Conservation (phyloP, 2,329 filamentous ascomycete species). For the Aspergillus caelatus region DNA sequence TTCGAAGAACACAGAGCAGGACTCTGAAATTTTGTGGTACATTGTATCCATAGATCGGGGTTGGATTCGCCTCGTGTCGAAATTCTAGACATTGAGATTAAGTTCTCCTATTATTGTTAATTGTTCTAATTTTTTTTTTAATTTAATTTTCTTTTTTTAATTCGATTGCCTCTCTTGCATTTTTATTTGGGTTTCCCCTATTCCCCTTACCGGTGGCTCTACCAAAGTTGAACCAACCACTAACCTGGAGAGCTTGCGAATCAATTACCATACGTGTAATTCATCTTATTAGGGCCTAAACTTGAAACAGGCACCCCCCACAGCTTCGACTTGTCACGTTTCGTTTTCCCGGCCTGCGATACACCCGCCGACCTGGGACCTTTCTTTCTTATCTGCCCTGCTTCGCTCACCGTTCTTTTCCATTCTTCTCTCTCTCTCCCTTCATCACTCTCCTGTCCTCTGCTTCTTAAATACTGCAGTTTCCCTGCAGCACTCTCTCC, state of each 20-base stretch:
- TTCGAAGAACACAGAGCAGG: neutral
- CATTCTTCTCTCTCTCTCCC: constrained; percentile 20
- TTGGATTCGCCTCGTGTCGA: constrained; percentile 1
- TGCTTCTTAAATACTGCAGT: constrained; percentile 31
- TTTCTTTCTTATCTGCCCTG: constrained; percentile 28
- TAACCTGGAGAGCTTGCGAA: constrained; percentile 3
- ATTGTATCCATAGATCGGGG: neutral
- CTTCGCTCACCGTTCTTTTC: constrained; percentile 25
- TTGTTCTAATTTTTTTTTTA: neutral
- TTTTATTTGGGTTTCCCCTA: constrained; percentile 14
- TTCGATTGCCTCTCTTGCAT: neutral
- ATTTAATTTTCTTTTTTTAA: neutral
- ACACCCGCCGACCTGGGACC: constrained; percentile 7
- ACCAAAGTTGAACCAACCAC: constrained; percentile 4
- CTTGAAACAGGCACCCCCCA: constrained; percentile 40
- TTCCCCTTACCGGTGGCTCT: constrained; percentile 22
- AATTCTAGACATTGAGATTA: constrained; percentile 3
- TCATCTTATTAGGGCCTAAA: constrained; percentile 28
- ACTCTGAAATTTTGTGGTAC: neutral
- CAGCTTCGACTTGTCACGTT: constrained; percentile 29
- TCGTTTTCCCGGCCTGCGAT: constrained; percentile 25
- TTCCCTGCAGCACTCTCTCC: constrained; percentile 33
- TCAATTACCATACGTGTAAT: constrained; percentile 4
- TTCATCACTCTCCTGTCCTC: constrained; percentile 22
- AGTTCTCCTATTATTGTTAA: neutral